Evolutionary conservation across 2,329 filamentous ascomycete species (phyloP), one percentile per base, ranked within the genome.

Genomic region (Trichoderma polysporum): DNA sequence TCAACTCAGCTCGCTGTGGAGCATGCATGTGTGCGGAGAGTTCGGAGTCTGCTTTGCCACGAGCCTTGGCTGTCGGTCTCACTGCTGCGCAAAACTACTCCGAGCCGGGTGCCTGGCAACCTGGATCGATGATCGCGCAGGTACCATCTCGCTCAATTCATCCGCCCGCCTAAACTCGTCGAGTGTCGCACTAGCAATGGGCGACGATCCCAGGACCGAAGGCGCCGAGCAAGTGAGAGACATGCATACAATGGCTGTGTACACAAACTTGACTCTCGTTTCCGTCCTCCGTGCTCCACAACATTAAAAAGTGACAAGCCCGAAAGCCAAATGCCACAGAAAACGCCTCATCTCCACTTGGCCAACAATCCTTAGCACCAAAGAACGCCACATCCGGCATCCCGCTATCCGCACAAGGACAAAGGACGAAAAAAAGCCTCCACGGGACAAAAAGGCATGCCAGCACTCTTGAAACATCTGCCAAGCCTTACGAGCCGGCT

Each of bases 381-480:
- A 53, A 33, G 13, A 63, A 33, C 60, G 60, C 60, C 60, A 63
- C 60, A 52, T 63, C 60, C 60, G 60, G 27, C 60, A 33, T 63
- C 60, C 60, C 60, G 58, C 58, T 33, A n/a, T 27, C 56, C 25
- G 22, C 27, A 27, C 13, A 19, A 33, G 13, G 8, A 35, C 60
- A 19, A 19, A 56, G 50, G 52, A 47, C 13, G 5, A 29, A 27
- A 33, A 35, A 56, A 56, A 35, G 47, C 41, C 57, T 53, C 50
- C 31, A 25, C 7, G 19, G 33, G n/a, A n/a, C n/a, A 37, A 50
- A 53, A 53, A 53, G 39, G 15, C 19, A 25, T 12, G n/a, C n/a
- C n/a, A n/a, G n/a, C n/a, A 27, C 35, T 27, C 27, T 45, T 64
- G 50, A 64, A 64, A 54, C 60, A 56, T 19, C 37, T 33, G 60